These are phyloP conservation scores for Tranzscheliella williamsii DNA, from an alignment of 1,284 basidiomycete genomes.

Conservation along the genomic window DNA sequence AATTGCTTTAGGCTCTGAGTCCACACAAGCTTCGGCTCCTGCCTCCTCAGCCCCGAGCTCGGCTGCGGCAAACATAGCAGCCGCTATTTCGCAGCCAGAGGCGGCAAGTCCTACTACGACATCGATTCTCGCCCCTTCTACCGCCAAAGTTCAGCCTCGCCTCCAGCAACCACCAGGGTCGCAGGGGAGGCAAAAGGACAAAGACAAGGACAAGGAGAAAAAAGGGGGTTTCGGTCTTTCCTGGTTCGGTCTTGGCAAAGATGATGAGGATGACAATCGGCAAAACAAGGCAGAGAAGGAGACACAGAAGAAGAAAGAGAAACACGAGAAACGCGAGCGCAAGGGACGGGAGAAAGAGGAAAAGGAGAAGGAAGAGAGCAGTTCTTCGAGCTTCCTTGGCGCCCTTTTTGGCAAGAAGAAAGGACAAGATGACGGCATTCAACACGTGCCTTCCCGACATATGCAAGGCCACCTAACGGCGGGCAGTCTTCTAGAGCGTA, in stretches of 20 bases:
- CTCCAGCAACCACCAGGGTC: constrained; percentile 4
- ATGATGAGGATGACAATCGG: constrained; percentile 48
- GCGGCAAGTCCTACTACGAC: no score
- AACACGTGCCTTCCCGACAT: constrained; percentile 5
- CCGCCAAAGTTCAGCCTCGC: not conserved
- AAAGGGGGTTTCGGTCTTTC: constrained; percentile 50
- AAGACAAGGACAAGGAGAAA: constrained; percentile 51
- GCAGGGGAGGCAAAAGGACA: no score
- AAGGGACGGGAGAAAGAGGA: constrained; percentile 41
- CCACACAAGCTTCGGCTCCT: not conserved
- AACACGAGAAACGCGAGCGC: constrained; percentile 40
- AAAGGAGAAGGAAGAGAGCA: constrained; percentile 42
- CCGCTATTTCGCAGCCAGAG: no score
- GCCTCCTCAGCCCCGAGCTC: not conserved
- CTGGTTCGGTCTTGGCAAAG: constrained; percentile 57
- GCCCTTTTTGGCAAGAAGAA: constrained; percentile 55
- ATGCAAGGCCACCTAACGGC: constrained; percentile 42
- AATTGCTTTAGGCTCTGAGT: no score
- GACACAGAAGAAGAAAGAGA: constrained; percentile 37
- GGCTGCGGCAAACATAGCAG: no score
- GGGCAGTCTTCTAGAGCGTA: constrained; percentile 43
- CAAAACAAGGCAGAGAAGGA: constrained; percentile 34
- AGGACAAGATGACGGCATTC: constrained; percentile 25
- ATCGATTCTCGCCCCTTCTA: not conserved
- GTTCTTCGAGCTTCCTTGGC: constrained; percentile 51